phyloP scores from a whole-genome alignment of 2,329 filamentous ascomycete genomes.

The Ceratocystis smalleyi region DNA sequence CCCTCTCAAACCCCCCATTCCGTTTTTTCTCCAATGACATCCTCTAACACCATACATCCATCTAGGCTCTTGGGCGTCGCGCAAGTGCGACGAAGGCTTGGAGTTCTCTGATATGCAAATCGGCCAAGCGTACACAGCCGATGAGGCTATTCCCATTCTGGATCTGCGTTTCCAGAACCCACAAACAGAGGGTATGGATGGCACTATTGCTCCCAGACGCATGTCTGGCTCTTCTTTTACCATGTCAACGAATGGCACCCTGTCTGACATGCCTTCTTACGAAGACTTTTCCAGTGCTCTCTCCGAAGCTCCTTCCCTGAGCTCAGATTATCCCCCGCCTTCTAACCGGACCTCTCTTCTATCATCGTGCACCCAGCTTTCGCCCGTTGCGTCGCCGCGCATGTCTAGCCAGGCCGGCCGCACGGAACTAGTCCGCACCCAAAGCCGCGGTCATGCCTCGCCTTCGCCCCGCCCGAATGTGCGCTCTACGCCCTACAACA shows the following conservation, averaged over 20 bases:
- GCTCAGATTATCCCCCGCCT: conserved; percentile 49
- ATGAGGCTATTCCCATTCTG: conserved; percentile 47
- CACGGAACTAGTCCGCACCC: conserved; percentile 45
- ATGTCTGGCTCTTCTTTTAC: conserved; percentile 62
- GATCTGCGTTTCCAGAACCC: conserved; percentile 39
- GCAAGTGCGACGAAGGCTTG: conserved; percentile 41
- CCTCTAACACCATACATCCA: not conserved
- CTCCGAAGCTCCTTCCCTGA: conserved; percentile 52
- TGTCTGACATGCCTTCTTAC: conserved; percentile 55
- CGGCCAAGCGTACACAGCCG: conserved; percentile 46
- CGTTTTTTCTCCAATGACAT: too few relatives aligned
- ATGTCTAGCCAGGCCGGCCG: conserved; percentile 43
- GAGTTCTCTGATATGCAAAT: conserved; percentile 44
- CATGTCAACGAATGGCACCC: conserved; percentile 48
- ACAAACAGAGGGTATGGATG: conserved; percentile 36
- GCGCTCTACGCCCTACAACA: conserved; percentile 54
- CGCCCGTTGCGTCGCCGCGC: conserved; percentile 55
- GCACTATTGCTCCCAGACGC: conserved; percentile 29
- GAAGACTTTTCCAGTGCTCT: conserved; percentile 53
- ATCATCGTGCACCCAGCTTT: conserved; percentile 49
- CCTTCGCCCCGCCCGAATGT: conserved; percentile 54
- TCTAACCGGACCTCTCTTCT: conserved; percentile 56
- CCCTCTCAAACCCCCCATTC: not conserved
- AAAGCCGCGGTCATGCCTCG: conserved; percentile 54
- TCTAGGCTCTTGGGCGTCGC: conserved; percentile 8